Percentiles rank a stretch among this genome's conserved stretches.
Evolutionary conservation across 2,329 filamentous ascomycete species (phyloP).

Genomic region (Phaeoacremonium minimum): DNA sequence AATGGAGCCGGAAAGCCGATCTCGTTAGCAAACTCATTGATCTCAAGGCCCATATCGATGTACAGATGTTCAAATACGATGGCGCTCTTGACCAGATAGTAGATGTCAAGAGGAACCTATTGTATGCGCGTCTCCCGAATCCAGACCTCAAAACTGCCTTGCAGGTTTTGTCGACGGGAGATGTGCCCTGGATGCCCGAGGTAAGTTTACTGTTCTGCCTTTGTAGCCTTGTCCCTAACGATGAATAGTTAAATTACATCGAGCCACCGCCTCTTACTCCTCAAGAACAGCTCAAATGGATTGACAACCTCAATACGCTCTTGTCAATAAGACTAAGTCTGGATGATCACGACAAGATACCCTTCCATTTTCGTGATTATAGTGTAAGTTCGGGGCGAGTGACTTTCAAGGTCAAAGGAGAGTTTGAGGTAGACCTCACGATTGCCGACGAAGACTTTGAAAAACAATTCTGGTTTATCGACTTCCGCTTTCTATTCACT

Average conservation of each 20-base stretch:
- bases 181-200: conserved; percentile 74
- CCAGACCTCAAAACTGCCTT: conserved; percentile 89
- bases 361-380: conserved; percentile 73
- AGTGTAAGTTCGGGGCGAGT: conserved; percentile 79
- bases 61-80: conserved; percentile 57
- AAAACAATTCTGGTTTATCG: conserved; percentile 90
- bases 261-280: conserved; percentile 66
- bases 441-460: conserved; percentile 80
- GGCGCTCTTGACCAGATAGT: conserved; percentile 59
- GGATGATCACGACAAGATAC: conserved; percentile 73
- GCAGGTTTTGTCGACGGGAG: conserved; percentile 75
- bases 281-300: conserved; percentile 66
- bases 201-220: conserved; percentile 34
- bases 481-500: conserved; percentile 78
- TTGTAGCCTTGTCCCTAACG: conserved; percentile 25
- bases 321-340: conserved; percentile 80
- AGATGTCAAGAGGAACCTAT: conserved; percentile 69
- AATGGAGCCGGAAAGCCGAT: conserved; percentile 79
- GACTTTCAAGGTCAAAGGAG: conserved; percentile 76
- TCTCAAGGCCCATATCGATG: conserved; percentile 69
- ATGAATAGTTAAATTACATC: conserved; percentile 66
- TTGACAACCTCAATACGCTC: conserved; percentile 79
- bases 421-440: conserved; percentile 91
- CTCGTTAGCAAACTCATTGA: conserved; percentile 87
- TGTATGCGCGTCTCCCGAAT: conserved; percentile 72